Conservation (phyloP, 768 basidiomycete genomes). For the Rhodocollybia butyracea region DNA sequence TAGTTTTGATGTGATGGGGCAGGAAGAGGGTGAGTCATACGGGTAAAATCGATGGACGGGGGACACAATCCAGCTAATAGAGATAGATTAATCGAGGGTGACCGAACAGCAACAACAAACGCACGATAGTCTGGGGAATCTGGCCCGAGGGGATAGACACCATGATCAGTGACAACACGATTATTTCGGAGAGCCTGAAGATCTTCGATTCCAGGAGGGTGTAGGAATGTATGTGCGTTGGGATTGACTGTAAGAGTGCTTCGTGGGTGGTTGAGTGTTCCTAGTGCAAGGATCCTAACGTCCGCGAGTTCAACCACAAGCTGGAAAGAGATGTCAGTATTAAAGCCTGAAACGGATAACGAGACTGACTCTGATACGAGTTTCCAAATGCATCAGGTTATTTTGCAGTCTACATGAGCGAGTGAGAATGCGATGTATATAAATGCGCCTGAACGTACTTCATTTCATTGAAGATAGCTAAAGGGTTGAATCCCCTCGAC, state of each 20-base stretch:
- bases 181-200: slow-evolving; percentile 14
- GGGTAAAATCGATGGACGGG: slow-evolving; percentile 27
- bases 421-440: slow-evolving; percentile 3
- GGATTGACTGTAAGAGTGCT: slow-evolving; percentile 56
- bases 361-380: slow-evolving; percentile 56
- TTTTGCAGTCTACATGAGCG: slow-evolving; percentile 53
- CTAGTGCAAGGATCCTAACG: slow-evolving; percentile 69
- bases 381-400: slow-evolving; percentile 65
- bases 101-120: slow-evolving; percentile 11
- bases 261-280: slow-evolving; percentile 56
- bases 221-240: slow-evolving; percentile 66
- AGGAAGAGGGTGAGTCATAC: slow-evolving; percentile 56
- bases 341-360: neutral
- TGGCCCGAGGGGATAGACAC: slow-evolving; percentile 38
- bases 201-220: slow-evolving; percentile 61
- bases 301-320: slow-evolving; percentile 68
- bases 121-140: slow-evolving; percentile 28
- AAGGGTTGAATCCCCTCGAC: slow-evolving; percentile 66
- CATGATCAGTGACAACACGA: slow-evolving; percentile 36
- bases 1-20: slow-evolving; percentile 54
- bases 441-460: slow-evolving; percentile 45
- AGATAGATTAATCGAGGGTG: neutral
- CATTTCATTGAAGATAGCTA: slow-evolving; percentile 67
- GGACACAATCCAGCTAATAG: slow-evolving; percentile 7
- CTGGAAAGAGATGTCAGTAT: slow-evolving; percentile 30